phyloP scores from a whole-genome alignment of 345 rosid genomes.

The thale cress (Arabidopsis thaliana) region DNA sequence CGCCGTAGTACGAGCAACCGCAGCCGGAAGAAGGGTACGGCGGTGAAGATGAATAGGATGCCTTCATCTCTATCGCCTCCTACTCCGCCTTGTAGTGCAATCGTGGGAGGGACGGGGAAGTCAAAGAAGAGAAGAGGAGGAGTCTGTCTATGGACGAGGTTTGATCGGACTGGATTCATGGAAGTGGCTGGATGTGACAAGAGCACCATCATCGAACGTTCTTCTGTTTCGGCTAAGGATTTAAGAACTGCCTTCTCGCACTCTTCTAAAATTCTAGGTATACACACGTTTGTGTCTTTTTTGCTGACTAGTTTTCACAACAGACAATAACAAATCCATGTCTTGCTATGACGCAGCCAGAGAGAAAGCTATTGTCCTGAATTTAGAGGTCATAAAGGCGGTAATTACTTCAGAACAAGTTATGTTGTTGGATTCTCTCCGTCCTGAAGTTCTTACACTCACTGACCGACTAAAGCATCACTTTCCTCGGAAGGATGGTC shows the following conservation, averaged over 20 bases:
- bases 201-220: constrained; percentile 67
- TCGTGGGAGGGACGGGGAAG: constrained; percentile 49
- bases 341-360: constrained; percentile 53
- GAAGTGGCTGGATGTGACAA: constrained; percentile 85
- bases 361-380: constrained; percentile 87
- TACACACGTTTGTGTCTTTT: background rate
- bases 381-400: constrained; percentile 76
- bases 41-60: constrained; percentile 25
- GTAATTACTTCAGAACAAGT: constrained; percentile 85
- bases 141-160: constrained; percentile 85
- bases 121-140: constrained; percentile 83
- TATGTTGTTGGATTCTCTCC: constrained; percentile 71
- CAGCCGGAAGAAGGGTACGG: constrained; percentile 44
- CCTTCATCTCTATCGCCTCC: constrained; percentile 42
- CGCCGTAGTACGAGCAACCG: constrained; percentile 50
- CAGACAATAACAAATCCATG: background rate
- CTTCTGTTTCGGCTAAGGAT: constrained; percentile 82
- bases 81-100: constrained; percentile 23
- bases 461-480: constrained; percentile 76
- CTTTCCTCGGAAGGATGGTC: constrained; percentile 58
- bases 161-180: constrained; percentile 70
- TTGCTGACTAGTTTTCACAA: background rate
- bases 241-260: constrained; percentile 85
- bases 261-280: constrained; percentile 74
- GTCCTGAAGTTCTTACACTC: constrained; percentile 68